Evolutionary conservation across 1,284 basidiomycete genomes (phyloP).

Genomic region (Ustilago crameri): DNA sequence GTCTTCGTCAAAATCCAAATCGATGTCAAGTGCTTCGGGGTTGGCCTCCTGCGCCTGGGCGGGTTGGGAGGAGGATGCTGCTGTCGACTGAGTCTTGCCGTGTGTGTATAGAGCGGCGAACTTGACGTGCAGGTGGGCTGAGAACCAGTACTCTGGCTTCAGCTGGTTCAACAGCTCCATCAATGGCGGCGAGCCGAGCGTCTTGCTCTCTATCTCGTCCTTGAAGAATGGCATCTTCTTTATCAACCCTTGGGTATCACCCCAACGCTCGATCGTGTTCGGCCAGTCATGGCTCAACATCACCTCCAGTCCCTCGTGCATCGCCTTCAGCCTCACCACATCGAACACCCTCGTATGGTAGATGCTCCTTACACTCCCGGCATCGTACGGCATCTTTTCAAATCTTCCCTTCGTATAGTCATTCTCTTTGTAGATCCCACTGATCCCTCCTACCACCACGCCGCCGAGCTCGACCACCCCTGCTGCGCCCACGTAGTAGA

Average conservation of each 20-base stretch:
- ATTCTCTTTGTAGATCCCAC: slow-evolving; percentile 88
- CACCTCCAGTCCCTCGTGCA: slow-evolving; percentile 73
- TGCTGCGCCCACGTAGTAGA: slow-evolving; percentile 93
- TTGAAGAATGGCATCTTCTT: slow-evolving; percentile 84
- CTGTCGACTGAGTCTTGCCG: not conserved
- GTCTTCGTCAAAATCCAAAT: slow-evolving; percentile 41
- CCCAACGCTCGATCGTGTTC: slow-evolving; percentile 82
- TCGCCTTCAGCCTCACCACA: slow-evolving; percentile 81
- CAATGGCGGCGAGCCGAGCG: slow-evolving; percentile 88
- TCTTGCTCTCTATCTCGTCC: slow-evolving; percentile 75
- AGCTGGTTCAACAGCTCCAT: slow-evolving; percentile 80
- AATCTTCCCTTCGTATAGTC: slow-evolving; percentile 74
- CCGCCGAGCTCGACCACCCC: slow-evolving; percentile 85
- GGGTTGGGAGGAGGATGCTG: slow-evolving; percentile 1
- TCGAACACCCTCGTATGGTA: slow-evolving; percentile 93
- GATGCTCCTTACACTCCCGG: slow-evolving; percentile 79
- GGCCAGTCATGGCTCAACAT: slow-evolving; percentile 99
- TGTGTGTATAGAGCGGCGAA: slow-evolving; percentile 63
- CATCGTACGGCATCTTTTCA: slow-evolving; percentile 78
- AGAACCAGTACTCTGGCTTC: slow-evolving; percentile 91
- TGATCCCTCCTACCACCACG: slow-evolving; percentile 85
- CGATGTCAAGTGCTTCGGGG: slow-evolving; percentile 52
- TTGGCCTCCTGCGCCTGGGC: slow-evolving; percentile 12
- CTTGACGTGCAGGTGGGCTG: slow-evolving; percentile 91
- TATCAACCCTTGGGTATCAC: slow-evolving; percentile 77